Evolutionary conservation across 179 eudicot genomes (phyloP).

Genomic region (Heliamphora pulchella): DNA sequence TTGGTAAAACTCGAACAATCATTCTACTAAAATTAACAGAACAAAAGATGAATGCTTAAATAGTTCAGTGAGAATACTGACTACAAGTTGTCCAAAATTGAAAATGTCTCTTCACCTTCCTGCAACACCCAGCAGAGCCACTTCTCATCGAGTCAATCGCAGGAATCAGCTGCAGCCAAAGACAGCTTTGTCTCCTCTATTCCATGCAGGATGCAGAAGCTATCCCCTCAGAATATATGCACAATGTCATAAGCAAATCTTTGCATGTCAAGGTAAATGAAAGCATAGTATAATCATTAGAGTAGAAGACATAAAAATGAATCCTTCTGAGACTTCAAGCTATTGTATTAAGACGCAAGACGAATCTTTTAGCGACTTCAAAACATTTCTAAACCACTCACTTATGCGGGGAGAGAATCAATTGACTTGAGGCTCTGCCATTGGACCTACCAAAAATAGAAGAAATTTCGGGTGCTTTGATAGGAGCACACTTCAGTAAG

Average conservation of each 20-base stretch:
- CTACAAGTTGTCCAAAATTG: too few species aligned
- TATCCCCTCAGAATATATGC: conserved; percentile 12
- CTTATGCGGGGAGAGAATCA: not conserved
- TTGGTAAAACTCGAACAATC: too few species aligned
- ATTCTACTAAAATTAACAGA: too few species aligned
- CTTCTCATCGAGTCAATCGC: not conserved
- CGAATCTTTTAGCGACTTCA: not conserved
- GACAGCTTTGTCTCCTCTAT: not conserved
- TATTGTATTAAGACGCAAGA: not conserved
- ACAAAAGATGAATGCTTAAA: too few species aligned
- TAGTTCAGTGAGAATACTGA: too few species aligned
- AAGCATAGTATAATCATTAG: not conserved
- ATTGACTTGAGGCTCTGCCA: not conserved
- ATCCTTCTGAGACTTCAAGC: not conserved
- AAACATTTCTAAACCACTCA: not conserved
- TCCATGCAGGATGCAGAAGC: not conserved
- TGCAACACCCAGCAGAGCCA: not conserved
- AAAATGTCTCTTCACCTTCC: not conserved
- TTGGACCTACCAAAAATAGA: not conserved
- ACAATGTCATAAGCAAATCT: conserved; percentile 16
- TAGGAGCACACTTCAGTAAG: not conserved
- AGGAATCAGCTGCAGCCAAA: not conserved
- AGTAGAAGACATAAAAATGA: not conserved
- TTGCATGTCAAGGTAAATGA: not conserved
- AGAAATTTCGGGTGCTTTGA: not conserved